These are phyloP conservation scores for Ceratocystis variospora DNA, from an alignment of 2,329 filamentous ascomycete genomes.

Conservation along the genomic window DNA sequence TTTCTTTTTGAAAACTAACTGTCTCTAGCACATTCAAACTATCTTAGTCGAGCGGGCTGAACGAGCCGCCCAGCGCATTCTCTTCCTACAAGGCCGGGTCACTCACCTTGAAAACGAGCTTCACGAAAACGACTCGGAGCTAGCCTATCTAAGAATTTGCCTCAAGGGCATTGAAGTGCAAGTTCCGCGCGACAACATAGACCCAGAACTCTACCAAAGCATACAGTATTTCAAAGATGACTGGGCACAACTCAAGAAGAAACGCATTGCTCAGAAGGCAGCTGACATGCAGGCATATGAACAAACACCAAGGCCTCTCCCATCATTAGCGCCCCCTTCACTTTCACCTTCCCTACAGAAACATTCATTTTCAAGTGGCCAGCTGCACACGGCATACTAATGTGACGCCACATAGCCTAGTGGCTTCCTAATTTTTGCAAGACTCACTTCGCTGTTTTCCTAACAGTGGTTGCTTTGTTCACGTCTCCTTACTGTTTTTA, in stretches of 20 bases:
- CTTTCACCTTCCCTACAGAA: neutral
- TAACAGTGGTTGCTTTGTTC: neutral
- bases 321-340: neutral
- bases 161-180: slow-evolving; percentile 50
- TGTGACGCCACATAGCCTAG: neutral
- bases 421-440: neutral
- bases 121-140: slow-evolving; percentile 43
- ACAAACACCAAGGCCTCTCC: neutral
- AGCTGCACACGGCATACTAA: neutral
- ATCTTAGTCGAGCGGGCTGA: slow-evolving; percentile 46
- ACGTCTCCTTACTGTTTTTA: neutral
- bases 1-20: slow-evolving; percentile 23
- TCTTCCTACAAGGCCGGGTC: slow-evolving; percentile 46
- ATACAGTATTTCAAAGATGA: slow-evolving; percentile 49
- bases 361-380: neutral
- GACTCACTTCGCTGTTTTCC: neutral
- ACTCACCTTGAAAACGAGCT: slow-evolving; percentile 45
- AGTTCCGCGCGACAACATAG: slow-evolving; percentile 38
- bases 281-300: slow-evolving; percentile 2
- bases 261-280: slow-evolving; percentile 23
- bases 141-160: slow-evolving; percentile 47
- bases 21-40: slow-evolving; percentile 43
- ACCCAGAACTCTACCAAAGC: slow-evolving; percentile 44
- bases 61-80: slow-evolving; percentile 42
- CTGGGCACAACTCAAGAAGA: slow-evolving; percentile 39